Base-by-base conservation (phyloP, 371 early-diverging fungal species). In the Actinomortierella wolfii region DNA sequence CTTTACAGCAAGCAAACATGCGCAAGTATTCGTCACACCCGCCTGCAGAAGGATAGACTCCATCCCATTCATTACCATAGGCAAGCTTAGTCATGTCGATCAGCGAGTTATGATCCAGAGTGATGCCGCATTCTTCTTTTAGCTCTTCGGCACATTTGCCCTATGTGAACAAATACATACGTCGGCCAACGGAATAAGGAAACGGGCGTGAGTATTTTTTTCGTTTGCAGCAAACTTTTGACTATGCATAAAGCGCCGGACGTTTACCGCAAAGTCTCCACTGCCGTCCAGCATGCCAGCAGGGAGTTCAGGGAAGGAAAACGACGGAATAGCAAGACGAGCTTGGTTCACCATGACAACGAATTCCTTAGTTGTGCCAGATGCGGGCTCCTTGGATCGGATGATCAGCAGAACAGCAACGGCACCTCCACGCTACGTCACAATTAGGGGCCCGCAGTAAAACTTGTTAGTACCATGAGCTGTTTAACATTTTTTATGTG, bases 251-350 rank as follows among this genome's bases (percentile, higher is more conserved):
- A 44, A 20, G 9, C 13, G 6, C 13, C 44, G 3, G 15, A 3
- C 90, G 87, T 20, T 78, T 79, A n/a, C 91, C 88, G 82, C 67
- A 83, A 94, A 93, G 66, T 86, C 82, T 11, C 89, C 87, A 21
- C 84, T 85, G 20, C 83, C 94, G 68, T 93, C 93, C 40, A 93
- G 62, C 94, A 95, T 94, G 3, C 95, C 94, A 1, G 94, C 95
- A 2, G 95, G 95, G 24, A 95, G 71, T 70, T 93, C 94, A 40
- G 82, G 77, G 59, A 90, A 83, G 7, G 60, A 51, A 24, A 88
- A 64, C 20, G 81, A 77, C 0, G 89, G 87, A 6, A 89, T 83
- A 0, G 95, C 81, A 13, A 93, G 60, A 8, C 94, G 82, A 9
- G 95, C 89, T 67, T 95, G 95, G 53, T 83, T 76, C 0, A 91